These are phyloP conservation scores for Steccherinum ochraceum DNA, from an alignment of 768 basidiomycete genomes.

Conservation along the genomic window DNA sequence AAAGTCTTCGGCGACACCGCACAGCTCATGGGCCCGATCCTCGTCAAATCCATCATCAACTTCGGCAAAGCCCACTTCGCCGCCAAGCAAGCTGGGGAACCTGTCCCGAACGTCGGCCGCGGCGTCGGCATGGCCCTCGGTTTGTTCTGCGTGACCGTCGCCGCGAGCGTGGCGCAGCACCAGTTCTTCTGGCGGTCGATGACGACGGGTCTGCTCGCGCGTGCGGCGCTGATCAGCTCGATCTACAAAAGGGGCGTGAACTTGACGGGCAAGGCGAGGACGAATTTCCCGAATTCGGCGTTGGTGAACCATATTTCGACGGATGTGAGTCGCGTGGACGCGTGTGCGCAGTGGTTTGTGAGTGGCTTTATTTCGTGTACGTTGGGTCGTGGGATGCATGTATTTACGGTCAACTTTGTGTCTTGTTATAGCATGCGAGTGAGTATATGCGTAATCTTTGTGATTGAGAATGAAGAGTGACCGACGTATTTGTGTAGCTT, in stretches of 20 bases:
- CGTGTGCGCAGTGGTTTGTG: slow-evolving; percentile 68
- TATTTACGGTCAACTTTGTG: not conserved
- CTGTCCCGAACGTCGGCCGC: slow-evolving; percentile 37
- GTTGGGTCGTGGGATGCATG: not conserved
- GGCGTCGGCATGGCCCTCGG: slow-evolving; percentile 58
- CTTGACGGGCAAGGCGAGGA: slow-evolving; percentile 61
- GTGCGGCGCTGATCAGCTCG: slow-evolving; percentile 60
- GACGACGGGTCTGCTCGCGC: slow-evolving; percentile 56
- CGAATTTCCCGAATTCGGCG: slow-evolving; percentile 52
- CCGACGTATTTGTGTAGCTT: slow-evolving; percentile 28
- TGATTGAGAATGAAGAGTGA: not conserved
- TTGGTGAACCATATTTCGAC: slow-evolving; percentile 59
- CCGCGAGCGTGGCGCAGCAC: slow-evolving; percentile 52
- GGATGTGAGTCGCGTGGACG: slow-evolving; percentile 57
- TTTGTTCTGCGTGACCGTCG: slow-evolving; percentile 42
- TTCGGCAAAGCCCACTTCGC: slow-evolving; percentile 45
- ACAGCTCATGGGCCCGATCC: slow-evolving; percentile 55
- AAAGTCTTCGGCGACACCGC: slow-evolving; percentile 60
- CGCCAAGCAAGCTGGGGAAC: slow-evolving; percentile 28
- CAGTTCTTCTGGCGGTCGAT: slow-evolving; percentile 75
- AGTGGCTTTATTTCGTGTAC: slow-evolving; percentile 26
- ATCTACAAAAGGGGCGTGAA: slow-evolving; percentile 66
- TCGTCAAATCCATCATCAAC: slow-evolving; percentile 58
- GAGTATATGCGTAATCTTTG: slow-evolving; percentile 3
- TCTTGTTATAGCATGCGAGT: slow-evolving; percentile 31